Conservation (phyloP, 768 basidiomycete genomes). For the Calvatia gigantea region DNA sequence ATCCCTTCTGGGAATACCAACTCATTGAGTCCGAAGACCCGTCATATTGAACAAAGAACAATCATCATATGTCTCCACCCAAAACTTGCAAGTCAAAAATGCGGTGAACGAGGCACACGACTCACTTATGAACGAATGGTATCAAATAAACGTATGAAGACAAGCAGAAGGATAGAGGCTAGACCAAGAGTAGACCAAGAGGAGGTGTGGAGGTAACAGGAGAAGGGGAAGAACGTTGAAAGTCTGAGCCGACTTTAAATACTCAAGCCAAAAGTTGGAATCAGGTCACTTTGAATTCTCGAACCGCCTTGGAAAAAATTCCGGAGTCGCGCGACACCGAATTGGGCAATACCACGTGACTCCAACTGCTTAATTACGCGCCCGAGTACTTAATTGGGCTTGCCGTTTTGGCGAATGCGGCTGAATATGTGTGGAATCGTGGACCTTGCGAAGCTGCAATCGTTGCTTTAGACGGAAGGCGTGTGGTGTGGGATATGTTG, state of each 20-base stretch:
- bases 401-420: too few relatives aligned
- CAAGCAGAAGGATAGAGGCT: slow-evolving; percentile 3
- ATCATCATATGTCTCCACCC: slow-evolving; percentile 20
- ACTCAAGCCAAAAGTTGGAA: background rate
- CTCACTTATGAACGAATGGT: background rate
- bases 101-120: background rate
- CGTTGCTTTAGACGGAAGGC: too few relatives aligned
- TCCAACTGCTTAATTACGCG: background rate
- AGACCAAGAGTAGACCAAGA: slow-evolving; percentile 1
- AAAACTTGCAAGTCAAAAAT: background rate
- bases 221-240: slow-evolving; percentile 11
- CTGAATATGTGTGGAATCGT: too few relatives aligned
- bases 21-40: slow-evolving; percentile 24
- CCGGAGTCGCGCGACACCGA: background rate
- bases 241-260: slow-evolving; percentile 8
- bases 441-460: too few relatives aligned
- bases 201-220: slow-evolving; percentile 3
- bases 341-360: background rate
- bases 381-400: too few relatives aligned
- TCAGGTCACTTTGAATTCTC: slow-evolving; percentile 24
- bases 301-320: background rate
- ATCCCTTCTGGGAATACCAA: slow-evolving; percentile 28
- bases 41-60: slow-evolving; percentile 26
- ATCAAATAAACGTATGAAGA: background rate
- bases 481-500: too few relatives aligned